Evolutionary conservation across 768 basidiomycete species (phyloP).

Genomic region (Arthromyces matolae): DNA sequence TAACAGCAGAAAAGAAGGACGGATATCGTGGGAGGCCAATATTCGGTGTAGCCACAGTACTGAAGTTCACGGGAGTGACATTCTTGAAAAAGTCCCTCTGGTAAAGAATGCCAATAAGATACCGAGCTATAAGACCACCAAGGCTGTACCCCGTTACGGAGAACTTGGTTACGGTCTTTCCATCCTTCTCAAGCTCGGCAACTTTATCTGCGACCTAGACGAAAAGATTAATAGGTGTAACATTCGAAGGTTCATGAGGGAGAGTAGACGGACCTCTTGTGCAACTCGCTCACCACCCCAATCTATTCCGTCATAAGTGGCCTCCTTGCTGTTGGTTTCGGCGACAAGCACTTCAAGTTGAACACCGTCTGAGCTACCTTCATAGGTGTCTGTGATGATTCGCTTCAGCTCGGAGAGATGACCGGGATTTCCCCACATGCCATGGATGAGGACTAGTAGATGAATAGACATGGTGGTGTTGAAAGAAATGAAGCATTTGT

Average conservation of each 20-base stretch:
- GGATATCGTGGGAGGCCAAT: constrained; percentile 68
- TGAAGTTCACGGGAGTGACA: constrained; percentile 75
- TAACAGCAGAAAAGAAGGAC: constrained; percentile 52
- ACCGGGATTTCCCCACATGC: constrained; percentile 80
- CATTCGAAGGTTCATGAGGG: background rate
- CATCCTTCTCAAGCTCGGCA: constrained; percentile 46
- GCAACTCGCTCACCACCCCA: constrained; percentile 81
- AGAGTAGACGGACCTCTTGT: constrained; percentile 54
- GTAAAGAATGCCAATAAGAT: constrained; percentile 67
- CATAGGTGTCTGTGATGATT: constrained; percentile 44
- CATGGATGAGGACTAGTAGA: constrained; percentile 51
- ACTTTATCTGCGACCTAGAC: constrained; percentile 55
- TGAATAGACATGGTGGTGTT: constrained; percentile 33
- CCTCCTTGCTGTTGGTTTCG: constrained; percentile 59
- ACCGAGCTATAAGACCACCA: constrained; percentile 80
- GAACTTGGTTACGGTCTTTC: constrained; percentile 60
- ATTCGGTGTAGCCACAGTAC: constrained; percentile 81
- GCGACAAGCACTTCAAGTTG: constrained; percentile 61
- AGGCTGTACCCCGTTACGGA: constrained; percentile 77
- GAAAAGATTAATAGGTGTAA: background rate
- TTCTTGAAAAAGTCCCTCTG: constrained; percentile 69
- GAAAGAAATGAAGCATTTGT: no score
- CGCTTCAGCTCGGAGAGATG: constrained; percentile 61
- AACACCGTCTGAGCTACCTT: constrained; percentile 31
- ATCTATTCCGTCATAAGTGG: constrained; percentile 81